Evolutionary conservation across 352 stramenopile genomes (phyloP).

Genomic region (Phytophthora boehmeriae): DNA sequence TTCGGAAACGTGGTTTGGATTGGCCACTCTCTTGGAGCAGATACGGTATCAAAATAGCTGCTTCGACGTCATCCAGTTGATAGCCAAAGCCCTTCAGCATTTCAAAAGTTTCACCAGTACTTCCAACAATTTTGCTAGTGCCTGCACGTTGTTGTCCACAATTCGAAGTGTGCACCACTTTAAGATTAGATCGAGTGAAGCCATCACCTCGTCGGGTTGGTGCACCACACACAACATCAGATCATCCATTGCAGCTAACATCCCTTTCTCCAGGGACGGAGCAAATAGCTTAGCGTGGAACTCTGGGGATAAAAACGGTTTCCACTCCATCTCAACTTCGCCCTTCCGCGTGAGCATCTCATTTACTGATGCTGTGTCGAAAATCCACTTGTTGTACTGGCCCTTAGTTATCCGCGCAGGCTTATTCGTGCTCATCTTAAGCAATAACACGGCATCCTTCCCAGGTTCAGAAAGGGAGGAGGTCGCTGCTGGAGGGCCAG

Average conservation of each 20-base stretch:
- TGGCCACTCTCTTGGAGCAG: slow-evolving; percentile 87
- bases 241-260: slow-evolving; percentile 80
- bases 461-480: slow-evolving; percentile 48
- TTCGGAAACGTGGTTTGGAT: slow-evolving; percentile 81
- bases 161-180: slow-evolving; percentile 89
- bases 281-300: slow-evolving; percentile 86
- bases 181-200: slow-evolving; percentile 75
- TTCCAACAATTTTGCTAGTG: slow-evolving; percentile 81
- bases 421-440: slow-evolving; percentile 79
- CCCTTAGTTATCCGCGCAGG: slow-evolving; percentile 58
- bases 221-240: slow-evolving; percentile 67
- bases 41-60: slow-evolving; percentile 80
- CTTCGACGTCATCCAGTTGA: slow-evolving; percentile 83
- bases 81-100: slow-evolving; percentile 72
- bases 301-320: slow-evolving; percentile 64
- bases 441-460: slow-evolving; percentile 44
- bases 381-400: slow-evolving; percentile 87
- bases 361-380: slow-evolving; percentile 68
- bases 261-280: slow-evolving; percentile 79
- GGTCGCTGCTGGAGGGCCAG: slow-evolving; percentile 9
- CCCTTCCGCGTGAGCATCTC: slow-evolving; percentile 74
- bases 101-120: slow-evolving; percentile 81
- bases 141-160: slow-evolving; percentile 90
- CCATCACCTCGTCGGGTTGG: slow-evolving; percentile 71
- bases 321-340: slow-evolving; percentile 83